Evolutionary conservation across 1,284 basidiomycete genomes (phyloP), one percentile per base, ranked within the genome.

Genomic region (Trichosporon faecale): DNA sequence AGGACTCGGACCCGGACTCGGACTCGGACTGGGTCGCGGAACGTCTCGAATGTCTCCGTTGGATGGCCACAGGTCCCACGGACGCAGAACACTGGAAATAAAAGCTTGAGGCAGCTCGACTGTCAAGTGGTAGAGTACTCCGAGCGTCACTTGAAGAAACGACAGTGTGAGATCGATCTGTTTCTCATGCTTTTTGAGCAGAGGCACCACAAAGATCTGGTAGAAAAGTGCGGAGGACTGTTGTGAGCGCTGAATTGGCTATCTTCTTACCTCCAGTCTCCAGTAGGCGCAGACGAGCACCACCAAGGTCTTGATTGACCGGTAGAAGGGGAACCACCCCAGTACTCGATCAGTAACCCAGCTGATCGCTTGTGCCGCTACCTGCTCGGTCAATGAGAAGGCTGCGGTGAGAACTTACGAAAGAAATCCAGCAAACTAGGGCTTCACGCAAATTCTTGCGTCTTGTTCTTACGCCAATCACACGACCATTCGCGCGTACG

Each of bases 301-400:
- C 5, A 75, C 25, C 11, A 78, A 31, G 3, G 60, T 68, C 63
- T 74, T 78, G 23, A 81, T 18, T 1, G 76, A 73, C 0, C 69
- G 49, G 66, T 80, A 82, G 52, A 82, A 75, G 1, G 80, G 80
- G 33, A 81, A 49, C 80, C 80, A 82, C 29, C 70, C 70, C 6
- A 80, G 46, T 11, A 76, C 2, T 0, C 49, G 60, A 25, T 79
- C 75, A 0, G 72, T 33, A 0, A 69, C n/a, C 0, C 66, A 55
- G 11, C 67, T 69, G 1, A 73, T 31, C 0, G 70, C 71, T 27
- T 73, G 71, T 8, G 68, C 73, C 1, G 64, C 33, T 2, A 78
- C 68, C 78, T 79, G 63, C 0, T n/a, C 27, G 18, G 21, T 37
- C 11, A 57, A 9, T 2, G 63, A 70, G 29, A 64, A 37, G 11